Evolutionary conservation across 108 stramenopile genomes (phyloP).

Genomic region (Parietichytrium sp.): DNA sequence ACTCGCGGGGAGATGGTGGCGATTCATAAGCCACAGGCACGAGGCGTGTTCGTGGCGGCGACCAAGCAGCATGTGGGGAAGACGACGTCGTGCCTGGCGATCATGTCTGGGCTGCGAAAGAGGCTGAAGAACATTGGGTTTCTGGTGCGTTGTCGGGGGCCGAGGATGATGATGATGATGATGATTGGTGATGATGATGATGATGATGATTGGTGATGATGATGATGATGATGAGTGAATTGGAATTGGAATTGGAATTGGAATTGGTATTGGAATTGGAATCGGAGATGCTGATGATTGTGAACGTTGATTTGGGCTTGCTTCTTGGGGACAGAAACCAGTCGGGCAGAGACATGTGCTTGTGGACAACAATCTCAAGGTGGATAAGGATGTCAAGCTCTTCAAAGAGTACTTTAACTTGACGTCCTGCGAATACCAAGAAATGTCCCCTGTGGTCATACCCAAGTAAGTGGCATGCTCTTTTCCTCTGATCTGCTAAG

Average conservation of each 20-base stretch:
- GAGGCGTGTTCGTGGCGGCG: conserved; percentile 85
- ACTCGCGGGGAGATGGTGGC: too few relatives aligned
- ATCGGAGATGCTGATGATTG: too few relatives aligned
- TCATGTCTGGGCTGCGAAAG: conserved; percentile 83
- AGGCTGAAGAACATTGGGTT: too few relatives aligned
- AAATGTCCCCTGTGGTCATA: conserved; percentile 92
- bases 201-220: too few relatives aligned
- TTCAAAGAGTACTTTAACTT: conserved; percentile 81
- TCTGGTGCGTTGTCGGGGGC: not conserved
- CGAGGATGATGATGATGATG: not conserved
- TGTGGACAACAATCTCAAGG: conserved; percentile 65
- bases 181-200: not conserved
- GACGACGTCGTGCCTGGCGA: conserved; percentile 80
- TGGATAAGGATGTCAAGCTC: conserved; percentile 87
- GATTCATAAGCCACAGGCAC: too few relatives aligned
- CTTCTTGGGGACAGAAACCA: conserved; percentile 61
- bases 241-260: too few relatives aligned
- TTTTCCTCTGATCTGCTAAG: not conserved
- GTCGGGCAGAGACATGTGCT: conserved; percentile 82
- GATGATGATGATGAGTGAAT: too few relatives aligned
- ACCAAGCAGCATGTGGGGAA: conserved; percentile 94
- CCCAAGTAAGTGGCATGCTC: too few relatives aligned
- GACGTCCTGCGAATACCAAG: conserved; percentile 76
- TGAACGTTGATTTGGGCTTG: conserved; percentile 50
- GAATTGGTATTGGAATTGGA: too few relatives aligned